Evolutionary conservation across 2,329 filamentous ascomycete species (phyloP).

Genomic region (Talaromyces rugulosus): DNA sequence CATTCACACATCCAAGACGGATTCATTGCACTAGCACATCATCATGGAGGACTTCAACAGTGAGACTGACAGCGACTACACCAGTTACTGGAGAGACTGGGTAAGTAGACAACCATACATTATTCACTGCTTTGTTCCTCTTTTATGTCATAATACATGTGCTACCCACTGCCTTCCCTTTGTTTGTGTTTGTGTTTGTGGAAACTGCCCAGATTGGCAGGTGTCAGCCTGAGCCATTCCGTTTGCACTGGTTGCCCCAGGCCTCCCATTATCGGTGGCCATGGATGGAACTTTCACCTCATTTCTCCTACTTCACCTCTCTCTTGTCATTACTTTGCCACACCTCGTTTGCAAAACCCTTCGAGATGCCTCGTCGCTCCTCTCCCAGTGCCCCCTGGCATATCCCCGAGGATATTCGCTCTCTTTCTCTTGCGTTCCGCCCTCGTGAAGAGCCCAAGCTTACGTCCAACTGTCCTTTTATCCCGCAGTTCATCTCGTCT

Average conservation of each 20-base stretch:
- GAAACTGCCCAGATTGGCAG: neutral
- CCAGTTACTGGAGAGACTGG: constrained; percentile 99
- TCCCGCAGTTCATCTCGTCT: constrained; percentile 87
- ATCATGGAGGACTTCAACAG: constrained; percentile 96
- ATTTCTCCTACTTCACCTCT: neutral
- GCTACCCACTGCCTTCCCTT: neutral
- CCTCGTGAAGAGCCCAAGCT: constrained; percentile 5
- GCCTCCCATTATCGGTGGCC: neutral
- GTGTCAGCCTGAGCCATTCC: neutral
- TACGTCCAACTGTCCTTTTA: constrained; percentile 14
- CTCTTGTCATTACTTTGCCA: neutral
- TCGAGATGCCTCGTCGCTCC: neutral
- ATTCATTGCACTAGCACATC: constrained; percentile 15
- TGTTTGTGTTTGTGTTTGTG: neutral
- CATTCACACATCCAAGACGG: neutral
- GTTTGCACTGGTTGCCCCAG: neutral
- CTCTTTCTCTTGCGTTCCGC: constrained; percentile 11
- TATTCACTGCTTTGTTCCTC: neutral
- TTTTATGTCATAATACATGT: too few relatives aligned
- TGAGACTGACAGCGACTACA: constrained; percentile 98
- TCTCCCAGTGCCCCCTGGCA: constrained; percentile 2
- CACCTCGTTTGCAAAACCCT: neutral
- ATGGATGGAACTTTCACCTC: neutral
- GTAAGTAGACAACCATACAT: constrained; percentile 54
- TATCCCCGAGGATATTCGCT: constrained; percentile 6